phyloP scores from a whole-genome alignment of 495 filamentous ascomycete species.

The Apodospora peruviana region DNA sequence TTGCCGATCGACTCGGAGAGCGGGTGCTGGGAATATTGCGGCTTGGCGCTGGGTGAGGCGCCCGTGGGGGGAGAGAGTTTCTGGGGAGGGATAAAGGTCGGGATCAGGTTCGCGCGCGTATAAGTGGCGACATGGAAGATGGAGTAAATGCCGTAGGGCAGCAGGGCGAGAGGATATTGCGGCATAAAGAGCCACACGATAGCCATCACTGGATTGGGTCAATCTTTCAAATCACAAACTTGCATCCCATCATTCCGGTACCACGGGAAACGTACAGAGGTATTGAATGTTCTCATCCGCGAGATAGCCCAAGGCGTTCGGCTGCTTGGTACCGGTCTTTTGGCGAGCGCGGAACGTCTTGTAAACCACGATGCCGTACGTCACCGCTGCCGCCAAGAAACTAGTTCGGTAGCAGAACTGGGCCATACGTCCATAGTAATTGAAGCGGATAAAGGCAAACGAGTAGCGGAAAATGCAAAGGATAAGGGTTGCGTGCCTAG shows the following conservation, averaged over 20 bases:
- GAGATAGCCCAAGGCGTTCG: slow-evolving; percentile 55
- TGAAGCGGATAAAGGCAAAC: slow-evolving; percentile 78
- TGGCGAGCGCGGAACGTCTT: slow-evolving; percentile 86
- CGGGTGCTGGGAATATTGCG: slow-evolving; percentile 58
- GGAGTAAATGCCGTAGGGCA: slow-evolving; percentile 95
- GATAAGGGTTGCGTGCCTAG: slow-evolving; percentile 77
- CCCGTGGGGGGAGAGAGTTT: slow-evolving; percentile 34
- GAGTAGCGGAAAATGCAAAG: slow-evolving; percentile 75
- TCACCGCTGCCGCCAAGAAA: slow-evolving; percentile 80
- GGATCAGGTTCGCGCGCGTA: slow-evolving; percentile 64
- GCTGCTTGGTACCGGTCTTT: slow-evolving; percentile 54
- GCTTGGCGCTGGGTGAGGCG: slow-evolving; percentile 56
- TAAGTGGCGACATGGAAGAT: slow-evolving; percentile 95
- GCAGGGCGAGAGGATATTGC: slow-evolving; percentile 81
- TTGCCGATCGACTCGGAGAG: slow-evolving; percentile 74
- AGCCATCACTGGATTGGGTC: slow-evolving; percentile 65
- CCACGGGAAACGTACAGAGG: slow-evolving; percentile 59
- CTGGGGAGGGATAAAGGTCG: slow-evolving; percentile 50
- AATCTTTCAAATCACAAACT: slow-evolving; percentile 6
- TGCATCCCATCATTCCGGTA: not conserved
- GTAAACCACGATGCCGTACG: slow-evolving; percentile 99
- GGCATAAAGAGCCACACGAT: slow-evolving; percentile 90
- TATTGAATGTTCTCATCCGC: slow-evolving; percentile 97
- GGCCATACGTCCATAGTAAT: slow-evolving; percentile 67
- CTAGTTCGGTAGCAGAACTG: slow-evolving; percentile 80